A percentile compares a stretch with the other conserved stretches of the same genome.
Conservation (phyloP, 1,284 basidiomycete species). For the Afroboletus lepidellus region DNA sequence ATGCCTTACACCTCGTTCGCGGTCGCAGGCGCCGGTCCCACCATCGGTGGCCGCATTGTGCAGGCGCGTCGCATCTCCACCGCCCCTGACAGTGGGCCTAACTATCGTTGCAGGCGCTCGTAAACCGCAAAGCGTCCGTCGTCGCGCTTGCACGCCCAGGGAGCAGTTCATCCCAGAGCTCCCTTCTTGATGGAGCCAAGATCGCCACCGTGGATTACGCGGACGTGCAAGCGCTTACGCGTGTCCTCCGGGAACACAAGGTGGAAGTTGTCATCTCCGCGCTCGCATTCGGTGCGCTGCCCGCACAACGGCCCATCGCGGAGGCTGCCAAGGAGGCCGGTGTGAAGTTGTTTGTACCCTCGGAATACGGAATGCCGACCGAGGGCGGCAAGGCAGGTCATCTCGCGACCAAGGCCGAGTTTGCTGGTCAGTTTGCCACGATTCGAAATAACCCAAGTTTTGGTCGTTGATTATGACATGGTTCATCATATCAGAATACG, state of each 20-base stretch:
- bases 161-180: slow-evolving; percentile 21
- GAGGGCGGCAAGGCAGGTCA: slow-evolving; percentile 28
- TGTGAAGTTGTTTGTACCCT: slow-evolving; percentile 41
- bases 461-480: background rate
- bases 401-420: slow-evolving; percentile 23
- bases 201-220: slow-evolving; percentile 34
- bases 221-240: slow-evolving; percentile 27
- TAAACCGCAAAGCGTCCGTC: slow-evolving; percentile 20
- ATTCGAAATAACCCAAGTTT: background rate
- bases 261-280: slow-evolving; percentile 39
- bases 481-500: slow-evolving; percentile 20
- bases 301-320: slow-evolving; percentile 33
- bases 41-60: slow-evolving; percentile 31
- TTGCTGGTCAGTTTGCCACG: slow-evolving; percentile 22
- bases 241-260: slow-evolving; percentile 33
- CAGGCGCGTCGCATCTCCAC: slow-evolving; percentile 12
- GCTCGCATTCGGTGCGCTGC: slow-evolving; percentile 27
- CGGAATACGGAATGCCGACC: slow-evolving; percentile 37
- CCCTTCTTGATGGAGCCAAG: slow-evolving; percentile 30
- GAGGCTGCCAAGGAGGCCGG: slow-evolving; percentile 38
- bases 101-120: slow-evolving; percentile 18
- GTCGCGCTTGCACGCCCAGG: slow-evolving; percentile 25
- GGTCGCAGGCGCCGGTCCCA: slow-evolving; percentile 31
- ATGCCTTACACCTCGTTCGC: slow-evolving; percentile 35
- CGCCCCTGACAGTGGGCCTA: background rate